Evolutionary conservation across 1,284 basidiomycete genomes (phyloP), one percentile per base, ranked within the genome.

Genomic region (Malassezia vespertilionis): DNA sequence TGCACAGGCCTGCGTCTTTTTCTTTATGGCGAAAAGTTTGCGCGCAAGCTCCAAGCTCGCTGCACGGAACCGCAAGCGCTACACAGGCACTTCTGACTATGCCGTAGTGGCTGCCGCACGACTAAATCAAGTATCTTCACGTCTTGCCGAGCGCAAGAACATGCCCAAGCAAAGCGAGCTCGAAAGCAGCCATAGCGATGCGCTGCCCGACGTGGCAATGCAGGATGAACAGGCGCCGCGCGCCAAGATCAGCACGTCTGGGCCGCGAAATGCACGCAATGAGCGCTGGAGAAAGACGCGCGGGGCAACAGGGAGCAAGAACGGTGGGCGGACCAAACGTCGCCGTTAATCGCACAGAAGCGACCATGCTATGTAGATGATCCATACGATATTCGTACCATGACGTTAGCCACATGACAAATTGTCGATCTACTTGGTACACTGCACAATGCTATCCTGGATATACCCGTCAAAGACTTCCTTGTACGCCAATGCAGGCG

Each of bases 1-100:
- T 32, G 44, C 26, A 38, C 28, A 32, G 28, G 22, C 33, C 37
- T 18, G 23, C 12, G 14, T 39, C 12, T 23, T 28, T 10, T 10
- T 54, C 51, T 68, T 58, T 33, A 91, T 95, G 90, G 89, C 86
- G 48, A 96, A 95, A 76, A 89, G 86, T 33, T 79, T 83, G 41
- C 80, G 89, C 66, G 86, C 86, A 15, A 91, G 89, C 75, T 77
- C 80, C 54, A 93, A 93, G 74, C 82, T 87, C 42, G 76, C 80
- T 26, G 84, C 82, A 67, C 80, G 90, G 54, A 77, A 82, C 12
- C 82, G 84, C 65, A 95, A 93, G 74, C 82, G 91, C 52, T 77
- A 81, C 66, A 76, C 80, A 44, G 81, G 58, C 23, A 63, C 63
- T 43, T 61, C 83, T 39, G 80, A 85, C 56, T 95, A 88, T 71